These are phyloP conservation scores for Cymbidium sinense DNA, from an alignment of 106 monocot species.

Conservation along the genomic window DNA sequence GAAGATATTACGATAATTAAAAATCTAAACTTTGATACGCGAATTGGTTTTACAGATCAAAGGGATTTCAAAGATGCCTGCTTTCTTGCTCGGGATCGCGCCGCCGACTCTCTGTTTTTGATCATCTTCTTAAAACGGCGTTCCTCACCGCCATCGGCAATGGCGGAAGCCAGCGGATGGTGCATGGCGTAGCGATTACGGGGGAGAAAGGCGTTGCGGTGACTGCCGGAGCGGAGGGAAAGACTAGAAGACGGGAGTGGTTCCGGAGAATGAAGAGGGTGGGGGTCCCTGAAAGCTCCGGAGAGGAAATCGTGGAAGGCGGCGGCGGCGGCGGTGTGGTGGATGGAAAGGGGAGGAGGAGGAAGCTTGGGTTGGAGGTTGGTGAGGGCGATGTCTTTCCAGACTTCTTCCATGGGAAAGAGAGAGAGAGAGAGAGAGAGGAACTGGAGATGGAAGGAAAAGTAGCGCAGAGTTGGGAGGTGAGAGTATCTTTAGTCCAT, in stretches of 20 bases:
- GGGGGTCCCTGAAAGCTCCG: neutral
- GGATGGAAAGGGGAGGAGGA: neutral
- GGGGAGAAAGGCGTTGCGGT: neutral
- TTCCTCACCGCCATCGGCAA: neutral
- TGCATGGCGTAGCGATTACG: neutral
- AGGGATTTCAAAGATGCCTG: conserved; percentile 7
- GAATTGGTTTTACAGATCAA: neutral
- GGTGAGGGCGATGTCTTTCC: conserved; percentile 4
- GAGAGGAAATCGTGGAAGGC: neutral
- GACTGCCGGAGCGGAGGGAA: neutral
- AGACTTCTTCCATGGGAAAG: neutral
- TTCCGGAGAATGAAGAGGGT: neutral
- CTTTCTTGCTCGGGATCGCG: conserved; percentile 33
- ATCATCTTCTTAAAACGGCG: conserved; percentile 24
- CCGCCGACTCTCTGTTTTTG: conserved; percentile 41
- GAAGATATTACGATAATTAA: neutral
- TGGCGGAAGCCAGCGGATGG: neutral
- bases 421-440: neutral
- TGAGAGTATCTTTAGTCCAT: too few relatives aligned
- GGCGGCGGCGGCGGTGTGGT: neutral
- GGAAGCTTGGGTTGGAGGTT: neutral
- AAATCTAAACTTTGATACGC: neutral
- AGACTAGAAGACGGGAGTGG: neutral
- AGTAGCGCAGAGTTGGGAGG: neutral
- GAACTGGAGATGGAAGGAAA: neutral